Evolutionary conservation across 805 yeast genomes (phyloP).

Genomic region (Yarrowia osloensis): DNA sequence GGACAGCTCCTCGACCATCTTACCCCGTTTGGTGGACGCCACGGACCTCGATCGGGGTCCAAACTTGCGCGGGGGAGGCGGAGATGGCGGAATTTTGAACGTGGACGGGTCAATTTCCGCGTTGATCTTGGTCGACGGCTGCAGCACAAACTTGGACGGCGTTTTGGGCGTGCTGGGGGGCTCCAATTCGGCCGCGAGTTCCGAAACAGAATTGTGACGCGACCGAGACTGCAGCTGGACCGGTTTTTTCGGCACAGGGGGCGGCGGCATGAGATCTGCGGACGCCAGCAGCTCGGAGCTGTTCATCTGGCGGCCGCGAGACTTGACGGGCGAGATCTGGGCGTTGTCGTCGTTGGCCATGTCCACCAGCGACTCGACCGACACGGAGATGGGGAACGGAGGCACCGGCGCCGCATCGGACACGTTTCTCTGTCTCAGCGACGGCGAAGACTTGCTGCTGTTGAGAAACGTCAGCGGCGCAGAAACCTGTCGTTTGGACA

Average conservation of each 20-base stretch:
- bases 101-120: constrained; percentile 25
- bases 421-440: constrained; percentile 15
- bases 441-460: constrained; percentile 1
- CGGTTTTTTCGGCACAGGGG: constrained; percentile 23
- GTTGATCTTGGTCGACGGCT: constrained; percentile 26
- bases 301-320: constrained; percentile 17
- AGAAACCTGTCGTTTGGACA: constrained; percentile 20
- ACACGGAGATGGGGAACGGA: constrained; percentile 15
- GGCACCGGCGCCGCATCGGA: constrained; percentile 13
- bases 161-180: constrained; percentile 15
- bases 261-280: constrained; percentile 14
- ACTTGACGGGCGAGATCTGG: constrained; percentile 3
- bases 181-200: constrained; percentile 9
- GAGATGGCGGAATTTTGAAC: constrained; percentile 32
- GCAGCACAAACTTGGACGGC: constrained; percentile 22
- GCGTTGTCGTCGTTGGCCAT: background rate
- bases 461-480: constrained; percentile 18
- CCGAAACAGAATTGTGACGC: constrained; percentile 4
- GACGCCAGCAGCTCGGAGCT: background rate
- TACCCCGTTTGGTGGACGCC: constrained; percentile 50
- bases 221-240: constrained; percentile 17
- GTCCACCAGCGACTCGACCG: constrained; percentile 26
- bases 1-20: constrained; percentile 64
- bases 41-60: constrained; percentile 37
- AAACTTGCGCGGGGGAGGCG: constrained; percentile 35